Base-by-base conservation (phyloP, 495 filamentous ascomycete species). In the Penicillium nucicola region DNA sequence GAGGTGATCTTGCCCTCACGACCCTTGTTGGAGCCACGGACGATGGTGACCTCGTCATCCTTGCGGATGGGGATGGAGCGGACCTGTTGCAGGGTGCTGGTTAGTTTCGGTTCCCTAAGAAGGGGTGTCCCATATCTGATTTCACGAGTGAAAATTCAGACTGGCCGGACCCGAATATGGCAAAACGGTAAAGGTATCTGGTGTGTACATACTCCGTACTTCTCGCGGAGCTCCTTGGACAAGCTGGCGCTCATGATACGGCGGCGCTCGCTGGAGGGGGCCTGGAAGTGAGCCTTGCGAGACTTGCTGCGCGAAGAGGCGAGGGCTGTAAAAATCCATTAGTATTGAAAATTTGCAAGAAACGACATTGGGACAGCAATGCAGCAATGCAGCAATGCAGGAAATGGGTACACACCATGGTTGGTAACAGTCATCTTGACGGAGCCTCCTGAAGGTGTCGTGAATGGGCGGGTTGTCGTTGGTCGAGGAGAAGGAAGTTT, bases 41-140 rank as follows among this genome's bases (percentile, higher is more conserved):
- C 82, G 65, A 99, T 84, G 65, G 76, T 73, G 62, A 97, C 90
- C 76, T 96, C 90, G 77, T 99, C 93, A 74, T 96, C 92, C 77
- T 95, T 95, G 80, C 93, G 90, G 82, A 98, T 83, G 66, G 93
- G 93, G 68, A 98, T 95, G 64, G 87, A 87, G 77, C 91, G 92
- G 73, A 96, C 90, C 89, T 96, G 62, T 57, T 19, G 46, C 39
- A 11, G 36, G 52, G 13, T 45, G 7, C 35, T 43, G 37, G 60
- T 64, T 61, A 53, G 47, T 45, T 48, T 50, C 12, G 14, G 20
- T 22, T 40, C 33, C 18, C 14, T 28, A 2, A 15, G 30, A 11
- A 7, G 49, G 48, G 37, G 43, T 53, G 41, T 10, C 30, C 46
- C 45, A 47, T 42, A 36, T 50, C 51, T 36, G 34, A 38, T 38